Base-by-base conservation (phyloP, 371 early-diverging fungal genomes). In the Syncephalis fuscata region DNA sequence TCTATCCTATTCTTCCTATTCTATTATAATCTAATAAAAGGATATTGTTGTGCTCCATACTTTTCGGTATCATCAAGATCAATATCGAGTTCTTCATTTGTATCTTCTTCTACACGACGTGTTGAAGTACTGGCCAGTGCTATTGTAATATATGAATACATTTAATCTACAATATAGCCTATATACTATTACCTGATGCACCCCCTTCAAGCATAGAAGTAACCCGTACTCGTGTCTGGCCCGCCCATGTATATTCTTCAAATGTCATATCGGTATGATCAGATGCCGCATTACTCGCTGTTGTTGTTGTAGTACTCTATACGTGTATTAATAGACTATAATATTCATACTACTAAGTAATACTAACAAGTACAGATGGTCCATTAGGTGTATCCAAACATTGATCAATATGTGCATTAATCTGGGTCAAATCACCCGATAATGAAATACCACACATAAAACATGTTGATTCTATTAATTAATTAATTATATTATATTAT, bases 161-260 rank as follows among this genome's bases (percentile, higher is more conserved):
- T 22, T 8, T 19, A 8, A 25, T 27, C 21, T 32, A 8, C n/a
- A n/a, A n/a, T 9, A 40, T 37, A 49, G 48, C 11, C 20, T 8
- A 23, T 11, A 37, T 37, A 25, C 16, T 49, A 55, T n/a, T 48
- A 63, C 71, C 73, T 54, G 67, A 65, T 50, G 71, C 74, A 5
- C 83, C 80, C n/a, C 87, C 88, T 54, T 87, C 85, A 57, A 88
- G 68, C 66, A 90, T 63, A 0, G 89, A 75, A 0, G 86, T 78
- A 0, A 80, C 83, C 16, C 91, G 70, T 4, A 90, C 74, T 3
- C 91, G 69, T 4, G 71, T 75, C 55, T 87, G 80, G 0, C 91
- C 91, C 0, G 80, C 85, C 86, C 87, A 88, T 40, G 76, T 76
- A 44, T 90, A 90, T 51, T 81, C 81, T 36, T 78, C 80, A 68